These are phyloP conservation scores for Alternaria dauci DNA, from an alignment of 2,329 filamentous ascomycete genomes.

Conservation along the genomic window DNA sequence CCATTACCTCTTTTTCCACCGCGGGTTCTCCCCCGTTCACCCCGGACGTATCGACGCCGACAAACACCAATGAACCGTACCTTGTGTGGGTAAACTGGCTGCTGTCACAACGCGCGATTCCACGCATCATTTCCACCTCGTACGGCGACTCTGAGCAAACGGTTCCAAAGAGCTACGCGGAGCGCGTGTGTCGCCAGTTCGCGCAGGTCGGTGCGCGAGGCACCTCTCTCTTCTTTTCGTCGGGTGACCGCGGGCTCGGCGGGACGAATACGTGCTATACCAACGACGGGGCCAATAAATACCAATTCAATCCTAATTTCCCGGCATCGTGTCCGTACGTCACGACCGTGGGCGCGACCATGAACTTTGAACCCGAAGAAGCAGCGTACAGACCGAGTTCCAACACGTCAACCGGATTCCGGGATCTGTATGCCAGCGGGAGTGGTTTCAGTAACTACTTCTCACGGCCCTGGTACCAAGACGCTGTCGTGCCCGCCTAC, in stretches of 20 bases:
- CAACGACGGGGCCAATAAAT: conserved; percentile 66
- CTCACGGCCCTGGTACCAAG: conserved; percentile 59
- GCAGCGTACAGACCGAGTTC: conserved; percentile 51
- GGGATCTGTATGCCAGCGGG: conserved; percentile 61
- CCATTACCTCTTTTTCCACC: conserved; percentile 67
- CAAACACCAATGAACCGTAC: conserved; percentile 73
- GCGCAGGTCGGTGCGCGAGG: conserved; percentile 72
- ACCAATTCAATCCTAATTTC: conserved; percentile 68
- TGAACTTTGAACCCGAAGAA: conserved; percentile 62
- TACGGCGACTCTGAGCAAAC: conserved; percentile 74
- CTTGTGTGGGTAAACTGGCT: conserved; percentile 69
- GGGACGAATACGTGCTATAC: conserved; percentile 61
- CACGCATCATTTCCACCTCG: conserved; percentile 69
- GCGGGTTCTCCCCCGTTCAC: conserved; percentile 64
- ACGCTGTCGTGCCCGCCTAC: conserved; percentile 56
- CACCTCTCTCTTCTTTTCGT: conserved; percentile 69
- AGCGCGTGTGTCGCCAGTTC: conserved; percentile 69
- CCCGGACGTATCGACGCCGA: conserved; percentile 57
- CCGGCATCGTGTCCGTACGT: conserved; percentile 74
- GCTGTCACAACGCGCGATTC: conserved; percentile 64
- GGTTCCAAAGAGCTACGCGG: conserved; percentile 67
- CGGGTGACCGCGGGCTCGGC: conserved; percentile 69
- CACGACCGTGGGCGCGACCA: conserved; percentile 70
- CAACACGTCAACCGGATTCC: conserved; percentile 47
- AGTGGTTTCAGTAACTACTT: conserved; percentile 62